phyloP scores from a whole-genome alignment of 2,329 filamentous ascomycete genomes.

The Tetracladium maxilliforme region DNA sequence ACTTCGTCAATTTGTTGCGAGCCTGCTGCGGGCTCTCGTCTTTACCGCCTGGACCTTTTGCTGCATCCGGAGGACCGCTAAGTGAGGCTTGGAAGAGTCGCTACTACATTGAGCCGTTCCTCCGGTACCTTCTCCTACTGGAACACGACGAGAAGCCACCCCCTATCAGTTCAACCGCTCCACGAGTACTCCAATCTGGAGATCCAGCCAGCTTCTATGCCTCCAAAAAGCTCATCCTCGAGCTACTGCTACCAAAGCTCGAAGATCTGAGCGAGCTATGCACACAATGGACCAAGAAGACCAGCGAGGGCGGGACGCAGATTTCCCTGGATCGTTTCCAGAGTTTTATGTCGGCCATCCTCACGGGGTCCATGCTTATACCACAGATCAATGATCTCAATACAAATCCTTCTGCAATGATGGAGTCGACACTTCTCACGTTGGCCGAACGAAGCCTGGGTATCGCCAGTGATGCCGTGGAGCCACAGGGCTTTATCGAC shows the following conservation, averaged over 20 bases:
- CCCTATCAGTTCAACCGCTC: conserved; percentile 8
- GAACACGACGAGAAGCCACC: too few species aligned
- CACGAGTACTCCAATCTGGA: conserved; percentile 2
- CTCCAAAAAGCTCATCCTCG: conserved; percentile 12
- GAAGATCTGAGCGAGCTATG: conserved; percentile 9
- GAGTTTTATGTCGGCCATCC: not conserved
- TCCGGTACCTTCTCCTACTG: conserved; percentile 40
- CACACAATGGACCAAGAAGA: too few species aligned
- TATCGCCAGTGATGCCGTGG: not conserved
- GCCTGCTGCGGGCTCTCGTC: conserved; percentile 42
- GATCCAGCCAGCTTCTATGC: conserved; percentile 13
- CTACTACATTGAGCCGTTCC: conserved; percentile 23
- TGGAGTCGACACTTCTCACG: not conserved
- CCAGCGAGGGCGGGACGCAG: not conserved
- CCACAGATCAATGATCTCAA: not conserved
- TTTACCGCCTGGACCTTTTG: not conserved
- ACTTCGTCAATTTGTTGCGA: conserved; percentile 55
- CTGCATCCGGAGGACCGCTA: conserved; percentile 12
- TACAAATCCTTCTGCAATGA: not conserved
- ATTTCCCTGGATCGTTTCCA: not conserved
- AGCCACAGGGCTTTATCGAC: not conserved
- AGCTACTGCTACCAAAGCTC: conserved; percentile 13
- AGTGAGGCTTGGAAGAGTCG: conserved; percentile 15
- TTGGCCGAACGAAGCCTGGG: not conserved
- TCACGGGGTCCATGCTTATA: not conserved